phyloP scores from a whole-genome alignment of 371 early-diverging fungal species.

The Saksenaea oblongispora region DNA sequence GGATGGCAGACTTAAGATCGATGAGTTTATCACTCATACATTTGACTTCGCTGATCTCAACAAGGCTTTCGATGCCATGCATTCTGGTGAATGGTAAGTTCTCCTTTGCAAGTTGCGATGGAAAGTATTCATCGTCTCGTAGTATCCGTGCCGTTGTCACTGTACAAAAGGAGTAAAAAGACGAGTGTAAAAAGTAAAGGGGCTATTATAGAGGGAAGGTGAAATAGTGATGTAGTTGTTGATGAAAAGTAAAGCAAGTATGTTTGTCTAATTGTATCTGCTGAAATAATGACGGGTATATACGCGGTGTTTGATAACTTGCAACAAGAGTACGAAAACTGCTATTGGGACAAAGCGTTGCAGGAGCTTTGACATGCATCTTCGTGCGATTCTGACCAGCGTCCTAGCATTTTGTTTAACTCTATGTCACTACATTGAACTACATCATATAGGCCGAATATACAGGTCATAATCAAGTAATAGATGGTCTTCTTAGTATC shows the following conservation, averaged over 20 bases:
- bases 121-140: slow-evolving; percentile 10
- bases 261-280: neutral
- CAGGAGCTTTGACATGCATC: too few species aligned
- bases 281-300: neutral
- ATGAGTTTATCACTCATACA: slow-evolving; percentile 87
- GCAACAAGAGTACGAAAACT: too few species aligned
- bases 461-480: too few species aligned
- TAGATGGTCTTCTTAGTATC: too few species aligned
- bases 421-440: too few species aligned
- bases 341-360: too few species aligned
- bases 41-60: slow-evolving; percentile 84
- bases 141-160: slow-evolving; percentile 66
- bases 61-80: slow-evolving; percentile 92
- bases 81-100: slow-evolving; percentile 67
- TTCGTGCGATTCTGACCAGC: too few species aligned
- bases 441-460: too few species aligned
- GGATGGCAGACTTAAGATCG: slow-evolving; percentile 84
- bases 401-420: too few species aligned
- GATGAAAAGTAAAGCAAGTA: neutral
- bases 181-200: neutral
- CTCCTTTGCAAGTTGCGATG: neutral
- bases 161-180: slow-evolving; percentile 24
- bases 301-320: neutral
- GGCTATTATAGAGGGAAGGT: neutral
- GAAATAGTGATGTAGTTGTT: neutral